Conservation (phyloP, 2,329 filamentous ascomycete species). For the Podosphaera xanthii region DNA sequence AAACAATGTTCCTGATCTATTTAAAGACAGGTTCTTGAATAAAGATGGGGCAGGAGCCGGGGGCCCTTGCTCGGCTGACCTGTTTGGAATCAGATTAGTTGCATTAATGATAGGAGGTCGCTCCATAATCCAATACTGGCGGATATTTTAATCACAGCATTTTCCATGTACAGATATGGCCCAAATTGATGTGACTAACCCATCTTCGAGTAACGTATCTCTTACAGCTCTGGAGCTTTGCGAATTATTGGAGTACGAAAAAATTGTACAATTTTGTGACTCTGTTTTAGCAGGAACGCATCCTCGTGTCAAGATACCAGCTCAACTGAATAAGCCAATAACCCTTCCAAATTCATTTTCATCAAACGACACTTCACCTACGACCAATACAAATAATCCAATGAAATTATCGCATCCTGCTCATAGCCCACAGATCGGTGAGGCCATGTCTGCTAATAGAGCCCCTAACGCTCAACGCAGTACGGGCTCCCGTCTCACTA, state of each 20-base stretch:
- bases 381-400: constrained; percentile 8
- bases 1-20: too few species aligned
- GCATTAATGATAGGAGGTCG: too few species aligned
- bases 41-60: too few species aligned
- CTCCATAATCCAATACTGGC: too few species aligned
- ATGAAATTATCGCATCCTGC: constrained; percentile 5
- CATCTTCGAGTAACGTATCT: constrained; percentile 12
- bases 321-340: constrained; percentile 18
- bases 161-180: constrained; percentile 13
- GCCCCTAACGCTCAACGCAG: constrained; percentile 12
- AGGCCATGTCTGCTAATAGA: constrained; percentile 9
- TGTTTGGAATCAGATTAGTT: too few species aligned
- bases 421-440: constrained; percentile 3
- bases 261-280: constrained; percentile 62
- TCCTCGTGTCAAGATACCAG: constrained; percentile 33
- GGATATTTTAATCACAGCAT: not conserved
- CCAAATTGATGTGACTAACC: constrained; percentile 18
- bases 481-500: constrained; percentile 15
- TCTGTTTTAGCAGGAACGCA: constrained; percentile 58
- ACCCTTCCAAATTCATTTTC: constrained; percentile 1
- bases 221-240: constrained; percentile 26
- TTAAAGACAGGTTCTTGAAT: too few species aligned
- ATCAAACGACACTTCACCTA: not conserved
- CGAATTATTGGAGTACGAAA: constrained; percentile 49
- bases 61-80: too few species aligned